These are phyloP conservation scores for Alternaria sp. DNA, from an alignment of 2,329 filamentous ascomycete genomes.

Conservation along the genomic window DNA sequence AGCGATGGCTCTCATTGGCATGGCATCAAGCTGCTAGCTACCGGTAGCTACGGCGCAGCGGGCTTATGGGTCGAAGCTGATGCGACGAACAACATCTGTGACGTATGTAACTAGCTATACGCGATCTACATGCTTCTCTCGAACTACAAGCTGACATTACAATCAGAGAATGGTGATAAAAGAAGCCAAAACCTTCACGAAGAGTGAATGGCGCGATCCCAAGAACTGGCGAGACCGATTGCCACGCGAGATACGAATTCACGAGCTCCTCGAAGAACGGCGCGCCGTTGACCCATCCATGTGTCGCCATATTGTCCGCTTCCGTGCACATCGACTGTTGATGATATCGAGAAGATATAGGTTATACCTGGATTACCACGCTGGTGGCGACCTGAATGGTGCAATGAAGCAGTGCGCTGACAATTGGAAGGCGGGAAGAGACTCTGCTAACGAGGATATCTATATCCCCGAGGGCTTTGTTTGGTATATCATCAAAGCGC, in stretches of 20 bases:
- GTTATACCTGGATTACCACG: conserved; percentile 16
- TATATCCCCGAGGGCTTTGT: neutral
- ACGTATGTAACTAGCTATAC: neutral
- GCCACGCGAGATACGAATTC: conserved; percentile 20
- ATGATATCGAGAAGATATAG: conserved; percentile 18
- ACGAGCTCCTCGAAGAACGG: conserved; percentile 16
- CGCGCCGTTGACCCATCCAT: neutral
- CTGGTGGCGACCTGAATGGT: conserved; percentile 1
- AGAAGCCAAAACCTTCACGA: conserved; percentile 2
- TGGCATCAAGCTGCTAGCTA: neutral
- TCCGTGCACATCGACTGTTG: conserved; percentile 19
- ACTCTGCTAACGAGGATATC: neutral
- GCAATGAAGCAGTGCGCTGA: neutral
- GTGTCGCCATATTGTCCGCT: conserved; percentile 9
- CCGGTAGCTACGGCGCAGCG: neutral
- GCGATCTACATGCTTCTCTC: neutral
- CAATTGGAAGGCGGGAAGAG: neutral
- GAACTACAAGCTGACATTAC: neutral
- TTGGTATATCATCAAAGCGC: conserved; percentile 1
- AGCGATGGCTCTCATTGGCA: neutral
- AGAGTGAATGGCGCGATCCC: conserved; percentile 9
- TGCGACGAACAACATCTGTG: conserved; percentile 1
- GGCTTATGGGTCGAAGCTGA: conserved; percentile 1
- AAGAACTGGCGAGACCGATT: conserved; percentile 12
- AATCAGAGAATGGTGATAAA: conserved; percentile 22